Conservation (phyloP, 352 stramenopile species). For the Globisporangium canariense region DNA sequence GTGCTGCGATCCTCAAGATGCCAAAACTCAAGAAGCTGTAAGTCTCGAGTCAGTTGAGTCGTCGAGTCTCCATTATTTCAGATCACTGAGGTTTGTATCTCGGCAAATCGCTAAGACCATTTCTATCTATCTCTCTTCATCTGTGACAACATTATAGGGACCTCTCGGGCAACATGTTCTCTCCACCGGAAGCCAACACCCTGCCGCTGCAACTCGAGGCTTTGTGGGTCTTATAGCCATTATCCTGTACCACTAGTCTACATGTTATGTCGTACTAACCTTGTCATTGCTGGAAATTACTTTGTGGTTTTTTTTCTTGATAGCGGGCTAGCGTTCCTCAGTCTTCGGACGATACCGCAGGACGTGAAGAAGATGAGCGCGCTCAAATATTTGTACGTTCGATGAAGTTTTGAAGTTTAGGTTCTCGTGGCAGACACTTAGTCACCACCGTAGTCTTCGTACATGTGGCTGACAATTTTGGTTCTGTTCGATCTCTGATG, state of each 20-base stretch:
- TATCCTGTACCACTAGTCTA: not conserved
- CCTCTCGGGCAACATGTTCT: slow-evolving; percentile 24
- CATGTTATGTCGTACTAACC: not conserved
- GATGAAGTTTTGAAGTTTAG: not conserved
- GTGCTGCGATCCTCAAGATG: slow-evolving; percentile 26
- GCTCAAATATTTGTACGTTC: slow-evolving; percentile 23
- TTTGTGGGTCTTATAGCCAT: slow-evolving; percentile 11
- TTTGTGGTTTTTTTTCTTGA: not conserved
- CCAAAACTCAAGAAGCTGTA: slow-evolving; percentile 33
- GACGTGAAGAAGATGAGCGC: slow-evolving; percentile 20
- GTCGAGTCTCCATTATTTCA: not conserved
- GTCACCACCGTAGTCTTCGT: not conserved
- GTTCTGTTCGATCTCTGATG: not conserved
- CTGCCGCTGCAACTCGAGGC: slow-evolving; percentile 24
- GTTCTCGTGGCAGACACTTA: not conserved
- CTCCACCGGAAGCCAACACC: slow-evolving; percentile 10
- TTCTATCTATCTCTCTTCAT: not conserved
- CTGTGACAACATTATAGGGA: slow-evolving; percentile 10
- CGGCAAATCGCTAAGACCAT: not conserved
- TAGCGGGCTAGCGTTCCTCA: slow-evolving; percentile 10
- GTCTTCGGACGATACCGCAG: slow-evolving; percentile 13
- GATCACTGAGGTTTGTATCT: not conserved
- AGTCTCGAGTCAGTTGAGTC: not conserved
- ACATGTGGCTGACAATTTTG: not conserved
- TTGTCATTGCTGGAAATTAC: not conserved